Percentiles rank a stretch among this genome's conserved stretches.
phyloP scores from a whole-genome alignment of 768 basidiomycete species.

The Terana coerulea region DNA sequence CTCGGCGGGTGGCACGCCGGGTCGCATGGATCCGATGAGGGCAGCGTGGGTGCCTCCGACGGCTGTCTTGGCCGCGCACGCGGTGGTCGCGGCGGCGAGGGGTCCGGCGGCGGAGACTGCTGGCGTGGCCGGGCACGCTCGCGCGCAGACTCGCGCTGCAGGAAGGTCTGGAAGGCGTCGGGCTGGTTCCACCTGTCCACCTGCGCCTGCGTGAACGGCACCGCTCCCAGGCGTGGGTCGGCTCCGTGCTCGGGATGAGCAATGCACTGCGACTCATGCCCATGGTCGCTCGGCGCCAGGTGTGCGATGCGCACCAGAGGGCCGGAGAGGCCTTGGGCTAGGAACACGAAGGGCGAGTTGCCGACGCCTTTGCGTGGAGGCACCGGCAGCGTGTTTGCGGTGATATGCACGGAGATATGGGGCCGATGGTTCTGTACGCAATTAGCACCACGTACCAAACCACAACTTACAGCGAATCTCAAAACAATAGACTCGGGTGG shows the following conservation, averaged over 20 bases:
- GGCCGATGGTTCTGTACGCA: constrained; percentile 50
- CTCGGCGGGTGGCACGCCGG: neutral
- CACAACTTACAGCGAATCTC: no score
- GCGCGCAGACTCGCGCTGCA: constrained; percentile 20
- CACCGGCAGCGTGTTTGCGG: constrained; percentile 50
- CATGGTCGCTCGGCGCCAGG: constrained; percentile 9
- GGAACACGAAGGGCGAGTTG: constrained; percentile 61
- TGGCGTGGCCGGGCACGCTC: constrained; percentile 13
- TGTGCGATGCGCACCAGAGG: constrained; percentile 21
- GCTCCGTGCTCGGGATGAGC: neutral
- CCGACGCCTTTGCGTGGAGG: constrained; percentile 52
- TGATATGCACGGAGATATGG: constrained; percentile 56
- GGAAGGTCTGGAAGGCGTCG: constrained; percentile 25
- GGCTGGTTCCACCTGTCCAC: constrained; percentile 26
- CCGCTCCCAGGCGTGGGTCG: neutral
- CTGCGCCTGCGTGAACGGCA: constrained; percentile 7
- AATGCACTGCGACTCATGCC: constrained; percentile 6
- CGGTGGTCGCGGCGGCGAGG: constrained; percentile 12
- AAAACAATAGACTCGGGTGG: no score
- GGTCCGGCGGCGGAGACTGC: constrained; percentile 5
- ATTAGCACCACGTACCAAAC: no score
- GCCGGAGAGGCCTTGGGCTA: constrained; percentile 30
- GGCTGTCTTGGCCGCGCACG: constrained; percentile 12
- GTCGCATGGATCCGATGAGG: constrained; percentile 5
- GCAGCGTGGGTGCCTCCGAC: neutral